Base-by-base conservation (phyloP, 192 early-diverging fungal genomes). In the Dissophora globulifera region DNA sequence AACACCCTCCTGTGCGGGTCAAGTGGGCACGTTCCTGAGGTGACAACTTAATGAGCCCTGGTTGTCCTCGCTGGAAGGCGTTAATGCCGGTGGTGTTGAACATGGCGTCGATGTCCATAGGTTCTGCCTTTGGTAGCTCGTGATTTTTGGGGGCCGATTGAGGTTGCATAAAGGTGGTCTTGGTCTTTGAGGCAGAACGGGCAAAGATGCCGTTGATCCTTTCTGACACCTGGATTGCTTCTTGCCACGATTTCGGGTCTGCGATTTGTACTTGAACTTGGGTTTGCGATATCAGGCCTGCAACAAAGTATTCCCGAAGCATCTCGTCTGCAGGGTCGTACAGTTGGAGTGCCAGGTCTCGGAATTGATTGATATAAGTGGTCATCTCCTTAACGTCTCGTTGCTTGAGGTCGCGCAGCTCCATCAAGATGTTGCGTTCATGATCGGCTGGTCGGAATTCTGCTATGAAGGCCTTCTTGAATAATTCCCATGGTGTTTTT, bases 251-350 rank as follows among this genome's bases (percentile, higher is more conserved):
- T 6, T 20, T 10, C 10, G 50, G 50, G 50, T 29, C 29, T 8
- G 50, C 50, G 22, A 51, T 9, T 30, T 51, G 22, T 20, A 51
- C 50, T 27, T 51, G 50, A 22, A 51, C 25, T 51, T 51, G 50
- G 25, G 50, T 51, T 9, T 51, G 16, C 6, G 50, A 29, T 4
- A 51, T 17, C 29, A 51, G 50, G 3, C 50, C 50, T 26, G 9
- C 8, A 22, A 51, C 29, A 51, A 51, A 51, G 50, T 51, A 51
- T 17, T 51, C 50, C 4, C 50, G 50, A 5, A 51, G 26, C 50
- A 51, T 51, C 25, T 9, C 22, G 25, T 51, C 50, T 5, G 50
- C 9, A 27, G 50, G 50, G 25, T 51, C 25, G 50, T 27, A 9
- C 23, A 51, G 17, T 27, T 51, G 50, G 6, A 51, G 50, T 20